Conservation (phyloP, 83 land plant species). For the Larix sibirica region DNA sequence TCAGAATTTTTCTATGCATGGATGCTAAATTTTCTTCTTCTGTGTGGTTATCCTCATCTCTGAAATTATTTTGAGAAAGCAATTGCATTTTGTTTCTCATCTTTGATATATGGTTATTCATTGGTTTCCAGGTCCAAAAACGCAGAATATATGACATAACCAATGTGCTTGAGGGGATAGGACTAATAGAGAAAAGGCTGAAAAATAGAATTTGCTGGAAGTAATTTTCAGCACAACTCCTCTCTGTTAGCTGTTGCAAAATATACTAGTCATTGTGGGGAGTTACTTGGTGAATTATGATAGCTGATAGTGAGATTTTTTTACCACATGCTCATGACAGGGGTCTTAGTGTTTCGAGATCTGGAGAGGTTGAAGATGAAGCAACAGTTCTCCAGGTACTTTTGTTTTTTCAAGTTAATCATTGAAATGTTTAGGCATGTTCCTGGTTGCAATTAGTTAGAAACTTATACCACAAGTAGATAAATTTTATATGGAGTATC, state of each 20-base stretch:
- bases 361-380: slow-evolving; percentile 13
- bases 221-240: slow-evolving; percentile 28
- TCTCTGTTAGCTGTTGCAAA: not conserved
- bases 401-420: not conserved
- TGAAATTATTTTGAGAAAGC: not conserved
- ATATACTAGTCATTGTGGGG: not conserved
- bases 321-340: not conserved
- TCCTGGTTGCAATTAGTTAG: not conserved
- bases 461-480: not conserved
- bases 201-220: slow-evolving; percentile 89
- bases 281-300: not conserved
- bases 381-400: slow-evolving; percentile 7
- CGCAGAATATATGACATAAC: slow-evolving; percentile 91
- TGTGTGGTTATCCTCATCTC: not conserved
- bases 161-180: slow-evolving; percentile 90
- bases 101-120: slow-evolving; percentile 12
- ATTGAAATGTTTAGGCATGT: not conserved
- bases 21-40: slow-evolving; percentile 8
- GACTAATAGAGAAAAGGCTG: slow-evolving; percentile 81
- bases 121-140: slow-evolving; percentile 73
- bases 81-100: not conserved
- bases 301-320: not conserved
- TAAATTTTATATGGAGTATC: not conserved
- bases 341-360: slow-evolving; percentile 5
- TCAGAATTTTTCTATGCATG: not conserved